Evolutionary conservation across 179 eudicot genomes (phyloP), one percentile per base, ranked within the genome.

Genomic region (Corrigiola litoralis): DNA sequence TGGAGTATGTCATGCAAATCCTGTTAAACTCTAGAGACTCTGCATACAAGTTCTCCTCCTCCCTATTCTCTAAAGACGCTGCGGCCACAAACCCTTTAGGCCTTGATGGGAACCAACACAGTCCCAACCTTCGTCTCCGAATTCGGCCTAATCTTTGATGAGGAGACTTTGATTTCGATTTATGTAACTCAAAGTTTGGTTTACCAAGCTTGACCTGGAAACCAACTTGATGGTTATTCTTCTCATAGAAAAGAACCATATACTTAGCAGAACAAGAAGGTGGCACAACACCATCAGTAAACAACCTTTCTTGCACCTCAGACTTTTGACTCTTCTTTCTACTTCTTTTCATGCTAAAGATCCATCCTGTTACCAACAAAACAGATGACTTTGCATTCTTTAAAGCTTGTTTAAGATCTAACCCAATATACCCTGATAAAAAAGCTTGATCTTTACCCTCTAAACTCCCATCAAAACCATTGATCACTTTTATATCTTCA

Each of bases 161-260:
- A 33, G 56, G 31, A 24, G 17, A 23, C 34, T 62, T 48, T 32
- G 65, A 23, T 53, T 55, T 64, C 0, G 60, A 66, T 32, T 71
- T 54, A 36, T 56, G 63, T 50, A 55, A 44, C 41, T 73, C 82
- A 25, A 66, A 50, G 49, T 63, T 75, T 29, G 90, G 89, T 56
- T 83, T 83, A 28, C 80, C 95, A 69, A 94, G 38, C 51, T 82
- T 87, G 44, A 94, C 80, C 75, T 72, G 79, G 48, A 94, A 94
- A 53, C 89, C 94, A 44, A 90, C 27, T 73, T 94, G 97, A 63
- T 86, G 70, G 25, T 62, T 53, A 44, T 77, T 81, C 59, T 86
- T 90, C 79, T 90, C 89, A 75, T 86, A 85, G 59, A 87, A 87
- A 27, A 90, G 11, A 57, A 86, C 64, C 89, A 87, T 77, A 69